Base-by-base conservation (phyloP, 2,329 filamentous ascomycete genomes). In the Paraconiothyrium brasiliense region DNA sequence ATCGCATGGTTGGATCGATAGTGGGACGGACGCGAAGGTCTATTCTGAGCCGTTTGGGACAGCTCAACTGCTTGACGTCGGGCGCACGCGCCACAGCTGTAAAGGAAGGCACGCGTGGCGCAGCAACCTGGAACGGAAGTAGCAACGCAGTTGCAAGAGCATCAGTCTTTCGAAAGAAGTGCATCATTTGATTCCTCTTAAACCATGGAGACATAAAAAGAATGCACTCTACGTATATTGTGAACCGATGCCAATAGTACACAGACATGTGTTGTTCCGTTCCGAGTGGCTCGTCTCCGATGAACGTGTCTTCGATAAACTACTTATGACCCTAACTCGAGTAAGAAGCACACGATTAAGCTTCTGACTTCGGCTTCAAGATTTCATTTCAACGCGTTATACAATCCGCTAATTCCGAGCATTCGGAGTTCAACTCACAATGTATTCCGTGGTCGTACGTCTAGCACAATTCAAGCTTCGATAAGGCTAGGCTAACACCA, bases 1-100 rank as follows among this genome's bases (percentile, higher is more conserved):
- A 83, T 83, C 70, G 78, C 80, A 81, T 82, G 57, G 62, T 68
- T 54, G 44, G 35, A 52, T 27, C 9, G 20, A 24, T 37, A 24
- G 30, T n/a, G 3, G 20, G 43, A 13, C 41, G 54, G 35, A 35
- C 10, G 11, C 30, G 24, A 56, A 14, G 8, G 41, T 56, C 14
- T 47, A 4, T 11, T 32, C 27, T 22, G 37, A 32, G 50, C 52
- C 44, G 41, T 35, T 22, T 54, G 20, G 4, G 22, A 34, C 32
- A 54, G 50, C 27, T 41, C 9, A 6, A 20, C 13, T 39, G 43
- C 20, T 46, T 20, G 20, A 46, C 7, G 43, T 46, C n/a, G 46
- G 27, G 52, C 24, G 52, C 27, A 34, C 37, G 30, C 46, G 52
- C 52, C 52, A 44, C 52, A 55, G 24, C 24, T 27, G 46, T 48